A percentile compares a stretch with the other conserved stretches of the same genome.
These are phyloP conservation scores for Artemisia tridentata DNA, from an alignment of 129 eudicot genomes.

Conservation along the genomic window DNA sequence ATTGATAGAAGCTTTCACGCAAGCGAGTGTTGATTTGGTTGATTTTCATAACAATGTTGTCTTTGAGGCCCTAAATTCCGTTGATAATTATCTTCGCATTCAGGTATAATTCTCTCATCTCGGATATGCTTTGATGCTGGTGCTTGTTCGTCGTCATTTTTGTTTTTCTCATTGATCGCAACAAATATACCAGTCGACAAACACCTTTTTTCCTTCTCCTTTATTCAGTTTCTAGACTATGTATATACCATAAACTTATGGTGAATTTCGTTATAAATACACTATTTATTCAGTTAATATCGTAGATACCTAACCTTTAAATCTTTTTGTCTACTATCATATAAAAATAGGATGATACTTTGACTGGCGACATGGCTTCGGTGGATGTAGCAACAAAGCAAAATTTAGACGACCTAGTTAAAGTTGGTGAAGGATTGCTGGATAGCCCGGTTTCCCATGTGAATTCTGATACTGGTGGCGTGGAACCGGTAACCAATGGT, in stretches of 20 bases:
- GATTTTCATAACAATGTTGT: conserved; percentile 35
- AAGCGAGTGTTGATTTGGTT: conserved; percentile 48
- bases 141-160: not conserved
- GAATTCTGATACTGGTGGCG: conserved; percentile 27
- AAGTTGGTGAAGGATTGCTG: conserved; percentile 37
- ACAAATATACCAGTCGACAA: too few relatives aligned
- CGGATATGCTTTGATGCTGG: not conserved
- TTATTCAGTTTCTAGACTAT: too few relatives aligned
- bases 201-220: too few relatives aligned
- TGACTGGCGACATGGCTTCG: conserved; percentile 36
- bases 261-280: too few relatives aligned
- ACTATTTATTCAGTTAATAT: too few relatives aligned
- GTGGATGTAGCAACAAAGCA: conserved; percentile 34
- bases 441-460: conserved; percentile 41
- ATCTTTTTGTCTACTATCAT: too few relatives aligned
- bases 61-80: conserved; percentile 35
- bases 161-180: too few relatives aligned
- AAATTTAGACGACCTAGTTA: conserved; percentile 39
- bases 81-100: conserved; percentile 42
- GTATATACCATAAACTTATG: too few relatives aligned
- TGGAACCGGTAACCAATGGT: conserved; percentile 24
- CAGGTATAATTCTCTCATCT: conserved; percentile 33
- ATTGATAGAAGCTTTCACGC: conserved; percentile 27
- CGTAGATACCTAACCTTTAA: too few relatives aligned
- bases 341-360: conserved; percentile 40